Percentiles rank a stretch among this genome's conserved stretches.
Evolutionary conservation across 805 yeast species (phyloP).

Genomic region (Kodamaea hsintzibuensis): DNA sequence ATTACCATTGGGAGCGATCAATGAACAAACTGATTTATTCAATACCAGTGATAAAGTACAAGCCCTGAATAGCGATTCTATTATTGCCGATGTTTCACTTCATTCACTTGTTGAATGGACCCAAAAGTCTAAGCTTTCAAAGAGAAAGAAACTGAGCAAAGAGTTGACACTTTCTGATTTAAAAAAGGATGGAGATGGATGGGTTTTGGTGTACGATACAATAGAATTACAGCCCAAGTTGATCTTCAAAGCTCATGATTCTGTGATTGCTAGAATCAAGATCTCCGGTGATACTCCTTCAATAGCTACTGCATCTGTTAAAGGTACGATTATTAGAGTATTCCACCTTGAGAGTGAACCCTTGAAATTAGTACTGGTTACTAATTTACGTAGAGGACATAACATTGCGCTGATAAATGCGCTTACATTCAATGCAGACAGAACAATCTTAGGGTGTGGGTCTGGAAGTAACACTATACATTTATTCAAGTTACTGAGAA

Average conservation of each 20-base stretch:
- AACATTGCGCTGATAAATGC: constrained; percentile 35
- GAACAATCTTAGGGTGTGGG: constrained; percentile 38
- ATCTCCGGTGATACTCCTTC: constrained; percentile 26
- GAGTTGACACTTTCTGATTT: constrained; percentile 28
- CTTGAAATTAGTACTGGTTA: constrained; percentile 27
- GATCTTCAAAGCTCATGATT: constrained; percentile 42
- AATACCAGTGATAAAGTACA: constrained; percentile 15
- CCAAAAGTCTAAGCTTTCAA: constrained; percentile 17
- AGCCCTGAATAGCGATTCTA: constrained; percentile 16
- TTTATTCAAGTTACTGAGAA: constrained; percentile 27
- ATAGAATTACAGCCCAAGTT: constrained; percentile 31
- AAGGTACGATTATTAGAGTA: constrained; percentile 44
- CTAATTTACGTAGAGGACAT: constrained; percentile 42
- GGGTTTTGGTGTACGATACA: constrained; percentile 44
- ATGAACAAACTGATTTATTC: constrained; percentile 34
- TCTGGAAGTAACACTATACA: constrained; percentile 45
- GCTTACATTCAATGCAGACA: constrained; percentile 35
- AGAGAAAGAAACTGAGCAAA: constrained; percentile 12
- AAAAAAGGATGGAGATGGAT: constrained; percentile 32
- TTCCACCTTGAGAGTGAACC: constrained; percentile 21
- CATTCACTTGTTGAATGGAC: constrained; percentile 27
- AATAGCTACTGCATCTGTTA: constrained; percentile 43
- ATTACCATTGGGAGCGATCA: constrained; percentile 32
- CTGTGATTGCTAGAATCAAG: constrained; percentile 33
- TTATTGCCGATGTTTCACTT: constrained; percentile 14